These are phyloP conservation scores for Chytridium lagenaria DNA, from an alignment of 371 early-diverging fungal species.

Conservation along the genomic window DNA sequence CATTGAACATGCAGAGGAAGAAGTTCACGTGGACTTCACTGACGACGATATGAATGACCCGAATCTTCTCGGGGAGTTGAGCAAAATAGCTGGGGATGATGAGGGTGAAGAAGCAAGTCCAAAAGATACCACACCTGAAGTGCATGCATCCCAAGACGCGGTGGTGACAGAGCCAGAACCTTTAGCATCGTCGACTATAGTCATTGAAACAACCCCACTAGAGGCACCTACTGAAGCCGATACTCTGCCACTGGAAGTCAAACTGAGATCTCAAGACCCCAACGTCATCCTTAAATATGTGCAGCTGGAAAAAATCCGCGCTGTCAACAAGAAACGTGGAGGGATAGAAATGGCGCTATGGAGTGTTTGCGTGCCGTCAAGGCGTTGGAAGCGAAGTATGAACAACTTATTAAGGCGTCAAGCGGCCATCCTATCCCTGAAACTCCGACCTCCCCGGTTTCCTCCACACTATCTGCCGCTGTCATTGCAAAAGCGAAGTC, in stretches of 20 bases:
- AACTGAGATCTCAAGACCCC: constrained; percentile 33
- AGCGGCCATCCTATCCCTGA: not conserved
- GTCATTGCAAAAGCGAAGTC: constrained; percentile 6
- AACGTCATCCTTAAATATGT: constrained; percentile 40
- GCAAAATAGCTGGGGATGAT: constrained; percentile 13
- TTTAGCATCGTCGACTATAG: no score
- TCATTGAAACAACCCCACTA: not conserved
- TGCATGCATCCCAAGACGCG: not conserved
- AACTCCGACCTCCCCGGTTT: not conserved
- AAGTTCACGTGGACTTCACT: constrained; percentile 53
- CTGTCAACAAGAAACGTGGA: constrained; percentile 39
- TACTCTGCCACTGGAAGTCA: constrained; percentile 29
- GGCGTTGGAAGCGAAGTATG: constrained; percentile 29
- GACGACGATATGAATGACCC: constrained; percentile 66
- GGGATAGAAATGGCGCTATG: constrained; percentile 41
- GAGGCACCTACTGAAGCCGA: not conserved
- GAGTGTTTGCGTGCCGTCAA: constrained; percentile 30
- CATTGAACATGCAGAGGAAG: constrained; percentile 33
- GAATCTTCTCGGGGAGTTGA: constrained; percentile 55
- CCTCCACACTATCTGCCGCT: not conserved
- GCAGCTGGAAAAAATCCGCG: constrained; percentile 41
- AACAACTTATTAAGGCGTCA: not conserved
- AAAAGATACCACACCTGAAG: not conserved
- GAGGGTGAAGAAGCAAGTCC: constrained; percentile 10
- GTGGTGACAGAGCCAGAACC: not conserved